phyloP scores from a whole-genome alignment of 768 basidiomycete species.

The Mycena olivaceomarginata region DNA sequence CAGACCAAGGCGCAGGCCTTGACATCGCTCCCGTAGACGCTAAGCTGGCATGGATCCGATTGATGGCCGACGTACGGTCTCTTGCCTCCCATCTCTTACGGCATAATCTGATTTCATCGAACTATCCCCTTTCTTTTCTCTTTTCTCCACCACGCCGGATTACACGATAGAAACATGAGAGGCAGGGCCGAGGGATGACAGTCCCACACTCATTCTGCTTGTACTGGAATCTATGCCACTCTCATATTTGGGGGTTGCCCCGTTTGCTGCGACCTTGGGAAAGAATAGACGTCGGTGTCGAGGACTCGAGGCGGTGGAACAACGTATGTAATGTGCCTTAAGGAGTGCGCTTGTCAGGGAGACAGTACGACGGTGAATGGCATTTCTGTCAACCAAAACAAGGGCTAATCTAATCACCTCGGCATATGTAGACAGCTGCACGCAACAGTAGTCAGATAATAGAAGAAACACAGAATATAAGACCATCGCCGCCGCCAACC shows the following conservation, averaged over 20 bases:
- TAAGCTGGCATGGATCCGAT: too few species aligned
- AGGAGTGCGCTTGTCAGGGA: neutral
- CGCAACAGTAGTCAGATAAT: neutral
- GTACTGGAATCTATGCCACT: too few species aligned
- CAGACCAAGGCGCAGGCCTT: neutral
- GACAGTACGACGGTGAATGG: neutral
- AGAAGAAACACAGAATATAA: neutral
- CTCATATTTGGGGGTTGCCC: too few species aligned
- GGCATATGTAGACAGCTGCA: neutral
- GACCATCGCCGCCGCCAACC: neutral
- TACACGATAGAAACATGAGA: neutral
- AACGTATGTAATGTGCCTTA: neutral
- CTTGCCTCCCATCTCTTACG: too few species aligned
- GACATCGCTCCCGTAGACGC: neutral
- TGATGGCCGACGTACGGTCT: too few species aligned
- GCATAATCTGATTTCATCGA: neutral
- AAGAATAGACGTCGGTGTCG: too few species aligned
- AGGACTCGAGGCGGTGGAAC: too few species aligned
- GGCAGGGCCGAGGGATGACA: neutral
- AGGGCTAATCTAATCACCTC: neutral
- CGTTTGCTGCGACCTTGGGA: too few species aligned
- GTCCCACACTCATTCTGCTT: too few species aligned
- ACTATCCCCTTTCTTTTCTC: neutral
- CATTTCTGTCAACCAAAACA: slow-evolving; percentile 1
- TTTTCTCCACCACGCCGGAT: neutral